phyloP scores from a whole-genome alignment of 1,284 basidiomycete genomes.

The Mycosarcoma maydis region DNA sequence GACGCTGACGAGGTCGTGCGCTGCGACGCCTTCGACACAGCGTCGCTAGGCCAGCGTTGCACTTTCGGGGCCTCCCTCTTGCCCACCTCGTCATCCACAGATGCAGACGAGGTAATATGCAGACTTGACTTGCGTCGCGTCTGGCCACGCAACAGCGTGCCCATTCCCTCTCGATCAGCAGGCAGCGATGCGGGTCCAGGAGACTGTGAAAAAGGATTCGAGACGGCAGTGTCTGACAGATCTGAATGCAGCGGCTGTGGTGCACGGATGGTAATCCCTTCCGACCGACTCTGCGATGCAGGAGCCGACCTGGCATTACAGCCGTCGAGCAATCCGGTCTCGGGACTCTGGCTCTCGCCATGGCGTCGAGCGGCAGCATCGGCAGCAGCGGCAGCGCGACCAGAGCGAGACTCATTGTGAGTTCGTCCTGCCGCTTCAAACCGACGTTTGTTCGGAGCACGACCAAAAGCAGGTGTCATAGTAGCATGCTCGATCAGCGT shows the following conservation, averaged over 20 bases:
- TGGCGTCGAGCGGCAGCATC: conserved; percentile 11
- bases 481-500: conserved; percentile 41
- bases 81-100: not conserved
- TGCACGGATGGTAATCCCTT: conserved; percentile 30
- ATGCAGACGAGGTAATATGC: conserved; percentile 30
- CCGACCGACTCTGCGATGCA: conserved; percentile 38
- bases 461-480: conserved; percentile 41
- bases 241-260: conserved; percentile 20
- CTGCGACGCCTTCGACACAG: conserved; percentile 12
- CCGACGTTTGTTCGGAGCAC: conserved; percentile 28
- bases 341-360: conserved; percentile 13
- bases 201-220: conserved; percentile 51
- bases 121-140: conserved; percentile 36
- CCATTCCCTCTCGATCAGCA: conserved; percentile 22
- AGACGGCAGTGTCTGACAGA: conserved; percentile 26
- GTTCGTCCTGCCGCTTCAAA: conserved; percentile 11
- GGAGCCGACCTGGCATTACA: conserved; percentile 33
- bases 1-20: conserved; percentile 19
- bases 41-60: conserved; percentile 33
- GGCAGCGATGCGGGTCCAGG: conserved; percentile 43
- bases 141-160: conserved; percentile 22
- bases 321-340: conserved; percentile 9
- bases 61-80: conserved; percentile 20
- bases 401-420: conserved; percentile 21
- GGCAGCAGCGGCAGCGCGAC: conserved; percentile 16